Evolutionary conservation across 2,329 filamentous ascomycete genomes (phyloP).

Genomic region (Botrytis elliptica): DNA sequence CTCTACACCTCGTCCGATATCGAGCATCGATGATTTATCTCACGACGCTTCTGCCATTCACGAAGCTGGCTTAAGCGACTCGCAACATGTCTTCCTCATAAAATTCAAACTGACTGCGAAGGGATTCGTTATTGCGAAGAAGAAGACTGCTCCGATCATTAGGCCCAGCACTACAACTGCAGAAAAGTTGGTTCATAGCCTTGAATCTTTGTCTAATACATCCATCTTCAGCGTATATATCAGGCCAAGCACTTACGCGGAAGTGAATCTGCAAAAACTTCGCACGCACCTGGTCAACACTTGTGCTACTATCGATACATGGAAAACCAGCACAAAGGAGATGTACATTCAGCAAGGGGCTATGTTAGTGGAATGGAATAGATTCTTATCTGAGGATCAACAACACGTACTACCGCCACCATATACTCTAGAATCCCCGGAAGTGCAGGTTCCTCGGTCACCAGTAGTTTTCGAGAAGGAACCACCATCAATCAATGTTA

Average conservation of each 20-base stretch:
- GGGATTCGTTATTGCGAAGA: not conserved
- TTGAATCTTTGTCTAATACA: not conserved
- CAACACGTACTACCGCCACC: not conserved
- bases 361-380: not conserved
- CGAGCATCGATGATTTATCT: not conserved
- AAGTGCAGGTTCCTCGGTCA: slow-evolving; percentile 5
- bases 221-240: not conserved
- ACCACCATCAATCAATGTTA: not conserved
- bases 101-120: not conserved
- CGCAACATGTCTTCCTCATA: not conserved
- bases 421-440: not conserved
- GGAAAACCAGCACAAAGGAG: not conserved
- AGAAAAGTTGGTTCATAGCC: not conserved
- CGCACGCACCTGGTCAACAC: not conserved
- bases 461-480: not conserved
- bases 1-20: not conserved
- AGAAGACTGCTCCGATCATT: not conserved
- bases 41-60: not conserved
- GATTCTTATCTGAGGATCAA: not conserved
- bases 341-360: not conserved
- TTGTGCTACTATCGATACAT: not conserved
- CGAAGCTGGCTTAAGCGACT: not conserved
- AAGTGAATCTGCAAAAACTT: not conserved
- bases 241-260: not conserved
- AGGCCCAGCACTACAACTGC: not conserved